These are phyloP conservation scores for Moniliophthora roreri DNA, from an alignment of 1,284 basidiomycete species.

Conservation along the genomic window DNA sequence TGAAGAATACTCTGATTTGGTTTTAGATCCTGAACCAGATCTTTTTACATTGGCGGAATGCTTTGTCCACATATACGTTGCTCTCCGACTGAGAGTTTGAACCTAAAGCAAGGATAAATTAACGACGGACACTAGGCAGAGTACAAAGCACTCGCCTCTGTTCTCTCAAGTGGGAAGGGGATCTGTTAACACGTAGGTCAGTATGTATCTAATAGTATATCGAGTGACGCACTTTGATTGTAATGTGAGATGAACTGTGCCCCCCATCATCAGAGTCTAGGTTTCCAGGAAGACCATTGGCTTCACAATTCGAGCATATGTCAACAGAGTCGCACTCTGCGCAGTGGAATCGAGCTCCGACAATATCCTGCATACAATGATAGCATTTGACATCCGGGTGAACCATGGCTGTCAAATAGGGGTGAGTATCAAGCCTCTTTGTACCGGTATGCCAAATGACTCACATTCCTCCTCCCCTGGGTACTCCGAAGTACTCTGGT, in stretches of 20 bases:
- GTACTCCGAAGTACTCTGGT: slow-evolving; percentile 31
- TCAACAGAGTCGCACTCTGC: slow-evolving; percentile 82
- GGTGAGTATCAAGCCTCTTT: slow-evolving; percentile 5
- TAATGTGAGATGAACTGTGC: slow-evolving; percentile 81
- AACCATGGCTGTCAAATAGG: slow-evolving; percentile 70
- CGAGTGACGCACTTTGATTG: slow-evolving; percentile 76
- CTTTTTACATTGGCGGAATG: slow-evolving; percentile 64
- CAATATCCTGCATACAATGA: slow-evolving; percentile 84
- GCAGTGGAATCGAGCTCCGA: slow-evolving; percentile 89
- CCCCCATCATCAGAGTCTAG: slow-evolving; percentile 73
- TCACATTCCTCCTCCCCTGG: slow-evolving; percentile 62
- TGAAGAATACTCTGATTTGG: slow-evolving; percentile 59
- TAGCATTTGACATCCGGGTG: slow-evolving; percentile 73
- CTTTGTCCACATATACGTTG: slow-evolving; percentile 74
- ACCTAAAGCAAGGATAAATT: slow-evolving; percentile 28
- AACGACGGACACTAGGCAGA: not conserved
- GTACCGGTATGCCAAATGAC: slow-evolving; percentile 23
- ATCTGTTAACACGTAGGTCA: slow-evolving; percentile 1
- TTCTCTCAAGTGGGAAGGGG: slow-evolving; percentile 52
- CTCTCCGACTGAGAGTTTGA: slow-evolving; percentile 70
- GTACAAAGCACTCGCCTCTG: slow-evolving; percentile 49
- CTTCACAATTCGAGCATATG: slow-evolving; percentile 89
- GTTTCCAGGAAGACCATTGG: slow-evolving; percentile 78
- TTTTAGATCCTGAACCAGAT: slow-evolving; percentile 41
- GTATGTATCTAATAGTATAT: not conserved